Evolutionary conservation across 2,329 filamentous ascomycete genomes (phyloP), one percentile per base, ranked within the genome.

Genomic region (Colletotrichum lupini): DNA sequence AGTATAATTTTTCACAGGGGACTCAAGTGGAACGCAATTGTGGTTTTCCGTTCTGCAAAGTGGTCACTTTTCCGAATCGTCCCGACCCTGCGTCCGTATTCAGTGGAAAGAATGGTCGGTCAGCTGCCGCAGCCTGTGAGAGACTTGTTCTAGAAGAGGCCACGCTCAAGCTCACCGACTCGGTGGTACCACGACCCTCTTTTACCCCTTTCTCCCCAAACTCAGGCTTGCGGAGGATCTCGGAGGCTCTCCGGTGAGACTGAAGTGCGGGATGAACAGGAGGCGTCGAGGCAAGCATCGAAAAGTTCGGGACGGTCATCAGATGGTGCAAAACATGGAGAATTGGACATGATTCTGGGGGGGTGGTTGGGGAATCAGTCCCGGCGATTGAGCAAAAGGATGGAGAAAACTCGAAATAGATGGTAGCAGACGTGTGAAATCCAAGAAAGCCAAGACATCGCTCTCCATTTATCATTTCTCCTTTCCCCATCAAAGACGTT

Each of bases 381-480:
- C 46, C 28, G 19, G 61, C 30, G 22, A 26, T 49, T 65, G 22
- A 28, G n/a, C 26, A 6, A 30, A 30, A 24, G 52, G 14, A 19
- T 35, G 32, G 62, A 37, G 22, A 55, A 37, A 55, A 19, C 32
- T 32, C 30, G 28, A 64, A 55, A 19, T 42, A 14, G 24, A 11
- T 8, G 62, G 11, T 19, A 37, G 52, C 9, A 57, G 16, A 9
- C 52, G 32, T 60, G 64, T 46, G 42, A 32, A 7, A 49, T 24
- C 32, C 26, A 60, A 60, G 52, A 61, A 56, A 66, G 67, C 71
- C 71, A 73, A 73, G 71, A 56, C 71, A 32, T 42, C 9, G 37
- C 61, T 57, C 55, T 57, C 71, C 71, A 73, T 28, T 53, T 70
- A 61, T 61, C 46, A 56, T 53, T 30, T 52, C 16, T 19, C 14